A percentile compares a stretch with the other conserved stretches of the same genome.
Conservation (phyloP, 2,329 filamentous ascomycete genomes). For the Aureobasidium sp. region DNA sequence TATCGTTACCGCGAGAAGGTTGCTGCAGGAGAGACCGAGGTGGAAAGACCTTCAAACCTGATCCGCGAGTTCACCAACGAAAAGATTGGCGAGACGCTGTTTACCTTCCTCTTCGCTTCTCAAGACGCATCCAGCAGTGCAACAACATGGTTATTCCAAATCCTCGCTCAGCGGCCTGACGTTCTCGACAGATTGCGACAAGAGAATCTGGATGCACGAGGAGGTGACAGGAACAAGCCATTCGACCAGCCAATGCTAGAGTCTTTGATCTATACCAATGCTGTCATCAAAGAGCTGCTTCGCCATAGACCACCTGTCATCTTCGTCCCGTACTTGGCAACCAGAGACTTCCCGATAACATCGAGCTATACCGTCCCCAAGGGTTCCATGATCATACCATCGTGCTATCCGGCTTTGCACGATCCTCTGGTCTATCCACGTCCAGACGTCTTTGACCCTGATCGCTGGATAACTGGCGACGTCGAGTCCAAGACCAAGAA, state of each 20-base stretch:
- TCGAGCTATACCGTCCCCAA: slow-evolving; percentile 80
- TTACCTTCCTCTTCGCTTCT: slow-evolving; percentile 94
- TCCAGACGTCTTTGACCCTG: slow-evolving; percentile 80
- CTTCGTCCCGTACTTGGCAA: slow-evolving; percentile 57
- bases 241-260: slow-evolving; percentile 36
- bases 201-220: slow-evolving; percentile 47
- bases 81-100: slow-evolving; percentile 86
- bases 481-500: slow-evolving; percentile 92
- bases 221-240: neutral
- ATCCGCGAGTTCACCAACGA: slow-evolving; percentile 81
- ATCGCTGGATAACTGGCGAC: slow-evolving; percentile 82
- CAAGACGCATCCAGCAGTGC: slow-evolving; percentile 95
- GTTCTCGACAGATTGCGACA: slow-evolving; percentile 68
- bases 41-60: slow-evolving; percentile 73
- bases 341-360: slow-evolving; percentile 89
- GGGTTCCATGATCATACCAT: slow-evolving; percentile 89
- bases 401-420: slow-evolving; percentile 80
- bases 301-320: slow-evolving; percentile 47
- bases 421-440: slow-evolving; percentile 87
- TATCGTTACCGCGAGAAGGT: slow-evolving; percentile 71
- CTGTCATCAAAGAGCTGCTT: slow-evolving; percentile 47
- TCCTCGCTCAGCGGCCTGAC: slow-evolving; percentile 88
- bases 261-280: slow-evolving; percentile 43
- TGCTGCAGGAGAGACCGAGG: slow-evolving; percentile 58
- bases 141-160: slow-evolving; percentile 90